phyloP scores from a whole-genome alignment of 768 basidiomycete species.

The Mycena haematopus region DNA sequence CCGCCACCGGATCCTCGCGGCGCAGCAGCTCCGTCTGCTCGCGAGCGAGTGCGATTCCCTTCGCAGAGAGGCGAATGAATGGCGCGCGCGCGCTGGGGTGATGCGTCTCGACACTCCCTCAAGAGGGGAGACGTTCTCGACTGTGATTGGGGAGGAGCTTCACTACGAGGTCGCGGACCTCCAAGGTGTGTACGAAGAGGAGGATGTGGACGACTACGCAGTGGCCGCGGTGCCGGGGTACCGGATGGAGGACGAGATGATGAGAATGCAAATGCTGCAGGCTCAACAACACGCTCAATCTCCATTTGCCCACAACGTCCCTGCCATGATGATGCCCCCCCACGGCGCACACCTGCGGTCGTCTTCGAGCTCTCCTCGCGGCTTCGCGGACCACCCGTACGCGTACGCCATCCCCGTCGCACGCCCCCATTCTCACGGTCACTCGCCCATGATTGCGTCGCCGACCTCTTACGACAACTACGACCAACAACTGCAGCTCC shows the following conservation, averaged over 20 bases:
- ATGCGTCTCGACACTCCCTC: constrained; percentile 60
- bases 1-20: constrained; percentile 67
- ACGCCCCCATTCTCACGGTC: constrained; percentile 20
- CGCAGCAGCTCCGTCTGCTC: constrained; percentile 64
- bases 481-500: constrained; percentile 32
- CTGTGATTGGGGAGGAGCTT: constrained; percentile 55
- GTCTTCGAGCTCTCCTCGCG: constrained; percentile 24
- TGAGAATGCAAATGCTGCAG: constrained; percentile 30
- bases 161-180: constrained; percentile 31
- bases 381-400: constrained; percentile 19
- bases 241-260: constrained; percentile 31
- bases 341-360: constrained; percentile 18
- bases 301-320: constrained; percentile 29
- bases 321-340: constrained; percentile 14
- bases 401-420: constrained; percentile 16
- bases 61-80: constrained; percentile 75
- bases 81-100: constrained; percentile 65
- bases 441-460: constrained; percentile 29
- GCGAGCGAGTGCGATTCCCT: constrained; percentile 70
- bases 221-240: constrained; percentile 26
- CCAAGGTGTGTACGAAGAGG: constrained; percentile 28
- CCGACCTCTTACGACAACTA: constrained; percentile 29
- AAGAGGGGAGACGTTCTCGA: constrained; percentile 57
- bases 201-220: constrained; percentile 26
- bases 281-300: constrained; percentile 21